Evolutionary conservation across 2,329 filamentous ascomycete genomes (phyloP), one percentile per base, ranked within the genome.

Genomic region (Cercospora sp.): DNA sequence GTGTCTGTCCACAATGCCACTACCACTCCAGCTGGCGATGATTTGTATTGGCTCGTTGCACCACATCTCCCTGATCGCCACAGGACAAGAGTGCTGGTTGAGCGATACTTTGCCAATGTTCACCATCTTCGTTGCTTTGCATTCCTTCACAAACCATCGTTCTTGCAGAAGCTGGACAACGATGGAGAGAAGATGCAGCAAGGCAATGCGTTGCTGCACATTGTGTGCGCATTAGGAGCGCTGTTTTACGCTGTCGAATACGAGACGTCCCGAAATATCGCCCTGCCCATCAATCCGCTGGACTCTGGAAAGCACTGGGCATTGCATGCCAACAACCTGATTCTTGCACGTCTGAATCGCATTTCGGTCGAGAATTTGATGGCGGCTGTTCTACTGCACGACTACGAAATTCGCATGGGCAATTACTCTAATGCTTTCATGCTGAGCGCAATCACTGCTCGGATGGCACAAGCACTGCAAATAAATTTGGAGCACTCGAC

Each of bases 371-470:
- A 73, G 65, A 71, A 73, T 12, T 63, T 73, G 26, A 74, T 74
- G 72, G 71, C 72, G 13, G 70, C 71, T 16, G 67, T 74, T 5
- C 67, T 74, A 12, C 64, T 74, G 2, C 71, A 73, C 58, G 72
- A 74, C 34, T 73, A 73, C 49, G 71, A 74, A 58, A 73, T 74
- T 40, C 70, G 71, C 5, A 66, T 74, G 65, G 71, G 71, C 13
- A 73, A 73, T 57, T 74, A 72, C 43, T 71, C 70, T 2, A 72
- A 73, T 24, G 71, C 72, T 1, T 74, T 74, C 67, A 74, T 74
- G 72, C 62, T 74, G 21, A 72, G 70, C 49, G 70, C 69, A 6
- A 73, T 74, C 63, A 72, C 72, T 5, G 72, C 71, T 5, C 67
- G 72, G 9, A 74, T 74, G 72, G 71, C 71, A 5, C 72, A 74